Percentiles rank a stretch among this genome's conserved stretches.
Conservation (phyloP, 257 asterid species). For the Fraxinus quadrangulata region DNA sequence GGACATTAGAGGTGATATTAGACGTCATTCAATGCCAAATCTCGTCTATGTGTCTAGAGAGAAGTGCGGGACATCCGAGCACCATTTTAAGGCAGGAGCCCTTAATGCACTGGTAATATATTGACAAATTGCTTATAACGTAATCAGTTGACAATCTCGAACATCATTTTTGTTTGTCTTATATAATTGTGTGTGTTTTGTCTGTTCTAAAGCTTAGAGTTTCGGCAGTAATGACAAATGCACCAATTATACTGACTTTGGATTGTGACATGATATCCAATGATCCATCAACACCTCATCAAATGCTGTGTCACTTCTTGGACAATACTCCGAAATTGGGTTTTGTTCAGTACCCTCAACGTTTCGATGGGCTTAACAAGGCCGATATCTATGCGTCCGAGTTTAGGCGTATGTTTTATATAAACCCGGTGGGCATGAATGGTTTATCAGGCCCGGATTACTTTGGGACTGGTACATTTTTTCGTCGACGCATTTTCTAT, state of each 20-base stretch:
- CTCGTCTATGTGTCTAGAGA: slow-evolving; percentile 66
- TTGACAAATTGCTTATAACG: neutral
- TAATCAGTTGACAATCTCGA: neutral
- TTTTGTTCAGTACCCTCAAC: slow-evolving; percentile 66
- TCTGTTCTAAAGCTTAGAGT: slow-evolving; percentile 60
- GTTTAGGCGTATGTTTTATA: slow-evolving; percentile 31
- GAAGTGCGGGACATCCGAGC: slow-evolving; percentile 48
- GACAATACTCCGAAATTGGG: slow-evolving; percentile 47
- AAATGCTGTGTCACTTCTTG: slow-evolving; percentile 54
- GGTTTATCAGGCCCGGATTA: slow-evolving; percentile 58
- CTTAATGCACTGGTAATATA: slow-evolving; percentile 63
- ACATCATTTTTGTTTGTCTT: neutral
- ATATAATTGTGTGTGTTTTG: neutral
- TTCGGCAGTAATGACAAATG: slow-evolving; percentile 69
- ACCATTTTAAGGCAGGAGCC: slow-evolving; percentile 82
- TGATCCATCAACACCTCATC: slow-evolving; percentile 61
- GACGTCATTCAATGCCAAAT: slow-evolving; percentile 55
- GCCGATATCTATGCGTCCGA: slow-evolving; percentile 64
- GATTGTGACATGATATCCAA: slow-evolving; percentile 93
- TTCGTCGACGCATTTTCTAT: slow-evolving; percentile 48
- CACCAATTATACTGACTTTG: slow-evolving; percentile 63
- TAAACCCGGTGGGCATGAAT: slow-evolving; percentile 51
- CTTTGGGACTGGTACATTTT: slow-evolving; percentile 52
- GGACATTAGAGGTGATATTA: slow-evolving; percentile 43
- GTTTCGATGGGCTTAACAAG: slow-evolving; percentile 45